Conservation (phyloP, 176 grass and related monocot genomes). For the Microstegium vimineum region DNA sequence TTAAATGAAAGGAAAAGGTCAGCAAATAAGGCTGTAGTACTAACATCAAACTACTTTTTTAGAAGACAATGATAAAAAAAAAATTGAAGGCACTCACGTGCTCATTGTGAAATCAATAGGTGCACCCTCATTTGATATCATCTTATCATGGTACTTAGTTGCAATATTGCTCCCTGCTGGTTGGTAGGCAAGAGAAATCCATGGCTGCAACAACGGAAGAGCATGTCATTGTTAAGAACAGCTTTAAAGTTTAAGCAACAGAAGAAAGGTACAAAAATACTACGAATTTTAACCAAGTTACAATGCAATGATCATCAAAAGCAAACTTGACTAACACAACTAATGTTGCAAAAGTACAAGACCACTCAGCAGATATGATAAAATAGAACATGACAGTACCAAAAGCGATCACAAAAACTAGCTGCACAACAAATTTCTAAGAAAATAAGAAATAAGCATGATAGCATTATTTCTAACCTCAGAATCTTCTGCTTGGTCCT, state of each 20-base stretch:
- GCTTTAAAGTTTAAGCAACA: conserved; percentile 8
- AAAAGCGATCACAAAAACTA: conserved; percentile 10
- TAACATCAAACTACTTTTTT: not conserved
- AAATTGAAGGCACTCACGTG: conserved; percentile 33
- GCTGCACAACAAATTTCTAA: not conserved
- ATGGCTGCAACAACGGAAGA: conserved; percentile 43
- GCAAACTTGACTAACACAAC: not conserved
- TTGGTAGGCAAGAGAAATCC: conserved; percentile 60
- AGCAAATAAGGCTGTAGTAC: not conserved
- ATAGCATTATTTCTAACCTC: conserved; percentile 40
- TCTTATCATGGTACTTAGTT: conserved; percentile 51
- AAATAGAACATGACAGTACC: not conserved
- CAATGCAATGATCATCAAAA: not conserved
- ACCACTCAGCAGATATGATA: not conserved
- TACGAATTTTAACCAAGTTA: not conserved
- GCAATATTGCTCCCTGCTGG: conserved; percentile 38
- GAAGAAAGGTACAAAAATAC: conserved; percentile 9
- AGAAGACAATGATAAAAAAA: not conserved
- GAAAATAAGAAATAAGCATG: not conserved
- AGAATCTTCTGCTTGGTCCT: conserved; percentile 38
- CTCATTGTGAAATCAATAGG: conserved; percentile 76
- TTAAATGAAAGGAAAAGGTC: not conserved
- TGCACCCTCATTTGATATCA: conserved; percentile 42
- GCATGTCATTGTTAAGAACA: not conserved
- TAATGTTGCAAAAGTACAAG: not conserved